Percentiles rank a stretch among this genome's conserved stretches.
Conservation (phyloP, 106 monocot genomes). For the Alisma plantagoaquatica region DNA sequence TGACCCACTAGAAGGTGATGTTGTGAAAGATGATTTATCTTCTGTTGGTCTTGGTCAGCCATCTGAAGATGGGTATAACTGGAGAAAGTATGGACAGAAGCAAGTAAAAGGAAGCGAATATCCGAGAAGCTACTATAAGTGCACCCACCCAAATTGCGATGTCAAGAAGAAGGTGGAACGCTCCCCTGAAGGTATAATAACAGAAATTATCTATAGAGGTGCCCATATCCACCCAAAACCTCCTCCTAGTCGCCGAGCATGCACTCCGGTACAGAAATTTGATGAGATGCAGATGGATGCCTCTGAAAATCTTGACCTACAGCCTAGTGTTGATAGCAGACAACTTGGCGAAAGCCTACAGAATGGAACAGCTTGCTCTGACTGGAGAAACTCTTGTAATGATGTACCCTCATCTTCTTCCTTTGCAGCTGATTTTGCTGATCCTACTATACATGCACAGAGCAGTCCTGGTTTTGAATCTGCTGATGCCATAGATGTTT, state of each 20-base stretch:
- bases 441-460: conserved; percentile 26
- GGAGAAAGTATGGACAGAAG: conserved; percentile 97
- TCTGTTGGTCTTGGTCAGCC: conserved; percentile 22
- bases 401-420: conserved; percentile 23
- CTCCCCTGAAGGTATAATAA: conserved; percentile 56
- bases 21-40: conserved; percentile 28
- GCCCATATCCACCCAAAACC: conserved; percentile 64
- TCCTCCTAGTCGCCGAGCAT: conserved; percentile 29
- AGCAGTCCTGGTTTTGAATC: conserved; percentile 28
- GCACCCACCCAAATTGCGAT: conserved; percentile 64
- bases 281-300: conserved; percentile 27
- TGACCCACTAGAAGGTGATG: conserved; percentile 23
- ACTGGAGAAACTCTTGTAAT: conserved; percentile 23
- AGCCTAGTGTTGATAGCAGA: conserved; percentile 12
- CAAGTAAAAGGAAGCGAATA: conserved; percentile 85
- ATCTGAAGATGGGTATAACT: conserved; percentile 78
- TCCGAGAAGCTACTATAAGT: conserved; percentile 93
- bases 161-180: conserved; percentile 90
- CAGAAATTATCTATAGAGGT: conserved; percentile 88
- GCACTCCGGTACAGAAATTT: conserved; percentile 7
- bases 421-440: conserved; percentile 24
- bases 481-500: conserved; percentile 33
- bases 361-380: conserved; percentile 12
- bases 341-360: conserved; percentile 14
- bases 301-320: conserved; percentile 15